phyloP scores from a whole-genome alignment of 768 basidiomycete species.

The Tulasnella sp. region DNA sequence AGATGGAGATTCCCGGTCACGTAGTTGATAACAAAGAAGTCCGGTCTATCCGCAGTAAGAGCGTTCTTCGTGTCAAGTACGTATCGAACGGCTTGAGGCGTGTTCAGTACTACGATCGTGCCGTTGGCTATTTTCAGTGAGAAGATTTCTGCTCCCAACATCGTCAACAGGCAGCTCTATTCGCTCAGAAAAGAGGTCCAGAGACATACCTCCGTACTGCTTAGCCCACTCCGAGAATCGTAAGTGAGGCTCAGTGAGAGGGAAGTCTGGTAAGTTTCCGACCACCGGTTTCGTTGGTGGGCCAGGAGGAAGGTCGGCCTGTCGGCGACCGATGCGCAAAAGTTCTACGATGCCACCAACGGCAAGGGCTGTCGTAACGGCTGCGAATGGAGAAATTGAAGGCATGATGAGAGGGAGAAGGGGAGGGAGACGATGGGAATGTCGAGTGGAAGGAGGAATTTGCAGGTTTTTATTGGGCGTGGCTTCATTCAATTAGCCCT shows the following conservation, averaged over 20 bases:
- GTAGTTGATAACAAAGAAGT: slow-evolving; percentile 19
- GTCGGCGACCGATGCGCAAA: slow-evolving; percentile 9
- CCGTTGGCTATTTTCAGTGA: slow-evolving; percentile 21
- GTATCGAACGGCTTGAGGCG: slow-evolving; percentile 19
- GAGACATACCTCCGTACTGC: slow-evolving; percentile 17
- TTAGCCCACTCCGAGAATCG: slow-evolving; percentile 23
- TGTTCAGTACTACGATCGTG: slow-evolving; percentile 21
- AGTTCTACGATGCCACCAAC: neutral
- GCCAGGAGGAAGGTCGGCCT: slow-evolving; percentile 21
- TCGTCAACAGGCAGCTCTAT: neutral
- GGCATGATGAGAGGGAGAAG: neutral
- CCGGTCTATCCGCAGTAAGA: slow-evolving; percentile 8
- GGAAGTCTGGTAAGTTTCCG: slow-evolving; percentile 20
- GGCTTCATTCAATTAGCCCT: neutral
- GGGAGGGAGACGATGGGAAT: neutral
- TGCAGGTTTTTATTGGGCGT: neutral
- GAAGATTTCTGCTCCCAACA: slow-evolving; percentile 7
- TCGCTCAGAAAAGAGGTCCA: slow-evolving; percentile 18
- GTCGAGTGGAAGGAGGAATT: neutral
- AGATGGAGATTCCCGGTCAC: slow-evolving; percentile 15
- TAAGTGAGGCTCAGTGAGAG: slow-evolving; percentile 18
- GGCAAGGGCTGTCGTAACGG: neutral
- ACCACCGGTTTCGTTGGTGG: slow-evolving; percentile 21
- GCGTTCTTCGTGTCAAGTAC: slow-evolving; percentile 22
- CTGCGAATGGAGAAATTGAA: neutral